Evolutionary conservation across 176 grass and related monocot species (phyloP).

Genomic region (Microstegium vimineum): DNA sequence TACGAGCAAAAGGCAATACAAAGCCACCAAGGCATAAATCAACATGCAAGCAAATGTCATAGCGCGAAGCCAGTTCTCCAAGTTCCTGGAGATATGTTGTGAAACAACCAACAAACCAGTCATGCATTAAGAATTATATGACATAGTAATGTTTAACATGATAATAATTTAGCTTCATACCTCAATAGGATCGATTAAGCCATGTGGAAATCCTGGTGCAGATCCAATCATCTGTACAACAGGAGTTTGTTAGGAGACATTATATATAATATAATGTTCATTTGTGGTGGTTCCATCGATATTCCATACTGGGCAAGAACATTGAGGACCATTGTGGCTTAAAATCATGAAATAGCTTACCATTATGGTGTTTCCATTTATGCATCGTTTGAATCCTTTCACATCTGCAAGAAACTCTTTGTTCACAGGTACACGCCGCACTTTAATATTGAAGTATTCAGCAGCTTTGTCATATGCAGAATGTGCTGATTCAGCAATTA

Average conservation of each 20-base stretch:
- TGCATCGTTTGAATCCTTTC: conserved; percentile 82
- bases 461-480: conserved; percentile 67
- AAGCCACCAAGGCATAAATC: conserved; percentile 99
- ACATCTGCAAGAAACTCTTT: conserved; percentile 95
- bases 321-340: too few species aligned
- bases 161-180: conserved; percentile 38
- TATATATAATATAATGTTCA: neutral
- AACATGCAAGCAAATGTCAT: conserved; percentile 93
- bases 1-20: conserved; percentile 86
- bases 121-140: conserved; percentile 1
- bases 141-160: neutral
- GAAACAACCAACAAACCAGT: neutral
- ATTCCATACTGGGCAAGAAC: neutral
- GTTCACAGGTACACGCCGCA: conserved; percentile 88
- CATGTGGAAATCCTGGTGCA: conserved; percentile 95
- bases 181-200: conserved; percentile 91
- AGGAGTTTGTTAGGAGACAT: conserved; percentile 24
- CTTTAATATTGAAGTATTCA: conserved; percentile 78
- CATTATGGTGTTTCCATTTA: conserved; percentile 95
- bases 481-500: conserved; percentile 67
- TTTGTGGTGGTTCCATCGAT: neutral
- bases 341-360: conserved; percentile 32
- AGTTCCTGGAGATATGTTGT: conserved; percentile 63
- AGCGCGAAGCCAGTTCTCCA: conserved; percentile 76
- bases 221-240: conserved; percentile 83